phyloP scores from a whole-genome alignment of 805 yeast genomes.

The Debaryomyces prosopidis region DNA sequence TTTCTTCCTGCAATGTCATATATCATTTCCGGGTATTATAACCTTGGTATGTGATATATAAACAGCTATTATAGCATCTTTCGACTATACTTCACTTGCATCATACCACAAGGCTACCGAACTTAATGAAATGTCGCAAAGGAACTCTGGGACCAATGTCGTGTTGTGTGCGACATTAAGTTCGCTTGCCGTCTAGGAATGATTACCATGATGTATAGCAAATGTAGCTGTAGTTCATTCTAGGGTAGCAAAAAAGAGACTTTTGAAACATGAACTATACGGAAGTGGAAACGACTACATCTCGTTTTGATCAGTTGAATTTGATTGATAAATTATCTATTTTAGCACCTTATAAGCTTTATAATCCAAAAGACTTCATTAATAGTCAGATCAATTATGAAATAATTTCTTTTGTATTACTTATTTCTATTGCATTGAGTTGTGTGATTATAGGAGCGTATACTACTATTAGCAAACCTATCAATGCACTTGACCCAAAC shows the following conservation, averaged over 20 bases:
- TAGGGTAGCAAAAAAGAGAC: no score
- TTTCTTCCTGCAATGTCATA: no score
- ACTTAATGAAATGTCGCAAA: not conserved
- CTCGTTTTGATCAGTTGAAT: slow-evolving; percentile 1
- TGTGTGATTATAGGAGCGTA: slow-evolving; percentile 18
- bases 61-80: no score
- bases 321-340: slow-evolving; percentile 5
- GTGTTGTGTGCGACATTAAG: not conserved
- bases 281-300: not conserved
- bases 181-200: no score
- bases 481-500: slow-evolving; percentile 22
- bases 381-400: slow-evolving; percentile 1
- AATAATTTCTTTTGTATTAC: slow-evolving; percentile 4
- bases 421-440: slow-evolving; percentile 25
- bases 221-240: no score
- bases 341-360: slow-evolving; percentile 3
- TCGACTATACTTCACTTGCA: no score
- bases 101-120: no score
- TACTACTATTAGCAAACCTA: slow-evolving; percentile 23
- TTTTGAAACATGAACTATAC: not conserved
- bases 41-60: no score
- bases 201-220: no score
- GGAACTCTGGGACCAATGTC: not conserved
- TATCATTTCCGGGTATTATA: no score
- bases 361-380: slow-evolving; percentile 1